These are phyloP conservation scores for Citrus medica DNA, from an alignment of 345 rosid species.

Conservation along the genomic window DNA sequence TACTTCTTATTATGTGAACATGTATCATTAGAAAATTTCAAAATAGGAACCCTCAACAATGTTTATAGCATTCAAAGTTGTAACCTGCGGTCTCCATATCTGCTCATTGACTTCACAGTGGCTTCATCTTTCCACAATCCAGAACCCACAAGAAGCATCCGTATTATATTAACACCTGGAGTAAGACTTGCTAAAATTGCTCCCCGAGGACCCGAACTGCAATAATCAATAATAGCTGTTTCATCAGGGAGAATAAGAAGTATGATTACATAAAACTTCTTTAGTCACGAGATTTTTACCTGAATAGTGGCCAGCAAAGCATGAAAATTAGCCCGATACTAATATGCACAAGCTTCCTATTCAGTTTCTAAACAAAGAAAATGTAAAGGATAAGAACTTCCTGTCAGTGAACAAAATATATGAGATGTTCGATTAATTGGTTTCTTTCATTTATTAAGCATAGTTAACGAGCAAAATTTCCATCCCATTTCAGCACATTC, in stretches of 20 bases:
- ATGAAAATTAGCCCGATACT: constrained; percentile 79
- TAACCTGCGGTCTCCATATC: constrained; percentile 87
- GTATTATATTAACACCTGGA: constrained; percentile 67
- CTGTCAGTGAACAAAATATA: background rate
- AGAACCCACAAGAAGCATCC: constrained; percentile 74
- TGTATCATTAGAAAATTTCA: background rate
- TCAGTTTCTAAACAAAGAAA: constrained; percentile 49
- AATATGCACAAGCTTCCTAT: constrained; percentile 86
- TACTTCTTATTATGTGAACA: background rate
- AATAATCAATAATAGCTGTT: constrained; percentile 20
- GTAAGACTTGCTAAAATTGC: constrained; percentile 65
- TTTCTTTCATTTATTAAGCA: background rate
- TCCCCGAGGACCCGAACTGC: constrained; percentile 76
- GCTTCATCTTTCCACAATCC: constrained; percentile 84
- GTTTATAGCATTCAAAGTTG: background rate
- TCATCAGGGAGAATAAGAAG: constrained; percentile 4
- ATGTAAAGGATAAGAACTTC: constrained; percentile 3
- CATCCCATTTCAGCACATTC: background rate
- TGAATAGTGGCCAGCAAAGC: constrained; percentile 90
- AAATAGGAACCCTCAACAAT: background rate
- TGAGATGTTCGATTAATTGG: background rate
- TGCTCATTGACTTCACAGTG: constrained; percentile 90
- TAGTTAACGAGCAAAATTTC: background rate
- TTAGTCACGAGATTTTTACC: constrained; percentile 36
- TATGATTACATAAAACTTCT: constrained; percentile 1